phyloP scores from a whole-genome alignment of 805 yeast species.

The Ogataea haglerorum region DNA sequence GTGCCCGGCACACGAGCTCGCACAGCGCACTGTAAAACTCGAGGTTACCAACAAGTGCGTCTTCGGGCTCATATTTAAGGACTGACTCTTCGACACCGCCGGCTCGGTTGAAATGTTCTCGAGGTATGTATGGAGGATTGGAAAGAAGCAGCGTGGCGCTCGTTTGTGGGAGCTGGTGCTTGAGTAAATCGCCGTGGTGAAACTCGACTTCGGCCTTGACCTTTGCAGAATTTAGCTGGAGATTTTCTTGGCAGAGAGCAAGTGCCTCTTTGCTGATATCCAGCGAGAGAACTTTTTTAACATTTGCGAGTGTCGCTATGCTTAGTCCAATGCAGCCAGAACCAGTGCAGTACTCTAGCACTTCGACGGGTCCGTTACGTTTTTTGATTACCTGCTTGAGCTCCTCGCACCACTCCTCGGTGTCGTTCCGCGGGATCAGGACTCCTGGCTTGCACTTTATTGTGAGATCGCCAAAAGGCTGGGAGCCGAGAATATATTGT shows the following conservation, averaged over 20 bases:
- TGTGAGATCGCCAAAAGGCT: constrained; percentile 77
- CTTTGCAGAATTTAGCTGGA: constrained; percentile 11
- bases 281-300: constrained; percentile 35
- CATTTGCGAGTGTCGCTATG: constrained; percentile 34
- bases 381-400: constrained; percentile 29
- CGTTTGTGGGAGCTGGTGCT: constrained; percentile 1
- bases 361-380: constrained; percentile 17
- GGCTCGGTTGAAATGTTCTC: constrained; percentile 35
- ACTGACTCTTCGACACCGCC: constrained; percentile 64
- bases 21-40: constrained; percentile 64
- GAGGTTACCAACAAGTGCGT: constrained; percentile 75
- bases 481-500: constrained; percentile 80
- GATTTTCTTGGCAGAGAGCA: constrained; percentile 46
- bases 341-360: constrained; percentile 81
- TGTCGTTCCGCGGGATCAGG: constrained; percentile 90
- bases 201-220: constrained; percentile 15
- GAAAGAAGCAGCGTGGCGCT: constrained; percentile 57
- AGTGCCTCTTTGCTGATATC: constrained; percentile 59
- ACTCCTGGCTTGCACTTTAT: constrained; percentile 62
- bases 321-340: constrained; percentile 79
- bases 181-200: constrained; percentile 22
- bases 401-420: constrained; percentile 80
- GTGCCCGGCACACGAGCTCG: constrained; percentile 38
- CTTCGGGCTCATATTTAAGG: constrained; percentile 62
- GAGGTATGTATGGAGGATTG: constrained; percentile 89